phyloP scores from a whole-genome alignment of 768 basidiomycete genomes.

The Mycena pura region DNA sequence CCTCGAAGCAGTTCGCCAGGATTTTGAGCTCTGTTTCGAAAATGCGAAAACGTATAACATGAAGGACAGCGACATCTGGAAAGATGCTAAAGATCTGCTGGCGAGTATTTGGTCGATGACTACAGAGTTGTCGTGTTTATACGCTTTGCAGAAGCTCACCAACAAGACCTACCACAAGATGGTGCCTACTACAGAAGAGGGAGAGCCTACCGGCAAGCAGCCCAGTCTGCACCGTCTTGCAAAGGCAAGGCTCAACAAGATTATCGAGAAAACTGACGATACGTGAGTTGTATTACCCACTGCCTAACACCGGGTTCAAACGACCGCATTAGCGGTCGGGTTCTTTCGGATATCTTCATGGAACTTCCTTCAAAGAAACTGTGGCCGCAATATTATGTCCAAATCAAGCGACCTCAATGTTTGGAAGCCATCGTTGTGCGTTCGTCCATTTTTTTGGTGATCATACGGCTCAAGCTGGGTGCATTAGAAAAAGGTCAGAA shows the following conservation, averaged over 20 bases:
- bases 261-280: slow-evolving; percentile 75
- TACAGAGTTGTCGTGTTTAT: background rate
- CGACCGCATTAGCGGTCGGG: slow-evolving; percentile 59
- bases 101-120: slow-evolving; percentile 51
- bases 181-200: slow-evolving; percentile 48
- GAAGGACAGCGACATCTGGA: slow-evolving; percentile 79
- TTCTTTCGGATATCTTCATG: slow-evolving; percentile 80
- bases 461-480: slow-evolving; percentile 14
- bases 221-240: slow-evolving; percentile 72
- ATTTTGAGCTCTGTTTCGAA: slow-evolving; percentile 79
- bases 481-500: slow-evolving; percentile 77
- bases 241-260: slow-evolving; percentile 72
- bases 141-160: slow-evolving; percentile 50
- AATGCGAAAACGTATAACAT: slow-evolving; percentile 87
- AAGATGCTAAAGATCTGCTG: slow-evolving; percentile 81
- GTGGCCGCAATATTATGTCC: slow-evolving; percentile 81
- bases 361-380: slow-evolving; percentile 80
- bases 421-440: slow-evolving; percentile 79
- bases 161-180: slow-evolving; percentile 57
- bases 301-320: background rate
- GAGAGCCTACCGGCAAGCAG: slow-evolving; percentile 50
- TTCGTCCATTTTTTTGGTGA: slow-evolving; percentile 13
- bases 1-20: slow-evolving; percentile 69
- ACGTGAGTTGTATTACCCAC: slow-evolving; percentile 51
- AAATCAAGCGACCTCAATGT: slow-evolving; percentile 81